Percentiles rank a stretch among this genome's conserved stretches.
Conservation (phyloP, 1,284 basidiomycete species). For the Rhodofomes roseus region DNA sequence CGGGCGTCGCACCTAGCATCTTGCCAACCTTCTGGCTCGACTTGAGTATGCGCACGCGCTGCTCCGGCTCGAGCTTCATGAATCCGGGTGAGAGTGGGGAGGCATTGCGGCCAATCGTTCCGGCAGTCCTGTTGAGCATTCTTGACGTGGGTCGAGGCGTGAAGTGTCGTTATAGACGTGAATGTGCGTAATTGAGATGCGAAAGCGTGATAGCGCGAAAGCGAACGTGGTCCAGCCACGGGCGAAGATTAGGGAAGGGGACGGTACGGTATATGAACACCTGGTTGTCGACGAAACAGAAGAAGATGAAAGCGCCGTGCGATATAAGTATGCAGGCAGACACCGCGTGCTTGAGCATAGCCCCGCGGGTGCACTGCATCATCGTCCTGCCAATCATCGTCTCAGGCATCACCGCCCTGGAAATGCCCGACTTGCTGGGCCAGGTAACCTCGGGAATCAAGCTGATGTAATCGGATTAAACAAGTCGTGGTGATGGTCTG, state of each 20-base stretch:
- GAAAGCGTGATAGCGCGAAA: slow-evolving; percentile 10
- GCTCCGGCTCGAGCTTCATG: slow-evolving; percentile 18
- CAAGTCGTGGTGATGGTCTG: background rate
- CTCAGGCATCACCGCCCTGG: slow-evolving; percentile 1
- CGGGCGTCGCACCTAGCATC: slow-evolving; percentile 16
- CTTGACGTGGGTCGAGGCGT: background rate
- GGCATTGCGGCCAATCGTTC: slow-evolving; percentile 12
- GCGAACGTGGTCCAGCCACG: slow-evolving; percentile 10
- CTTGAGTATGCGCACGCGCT: slow-evolving; percentile 16
- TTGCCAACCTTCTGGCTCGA: slow-evolving; percentile 19
- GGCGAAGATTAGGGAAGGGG: background rate
- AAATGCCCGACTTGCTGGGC: background rate
- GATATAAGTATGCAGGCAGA: slow-evolving; percentile 1
- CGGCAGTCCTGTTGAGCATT: slow-evolving; percentile 19
- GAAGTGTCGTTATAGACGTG: background rate
- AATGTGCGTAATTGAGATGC: background rate
- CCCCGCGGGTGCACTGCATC: slow-evolving; percentile 4
- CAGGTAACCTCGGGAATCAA: background rate
- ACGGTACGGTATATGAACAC: slow-evolving; percentile 3
- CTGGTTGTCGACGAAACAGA: slow-evolving; percentile 4
- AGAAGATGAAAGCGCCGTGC: background rate
- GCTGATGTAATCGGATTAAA: background rate
- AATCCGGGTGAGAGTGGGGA: slow-evolving; percentile 11
- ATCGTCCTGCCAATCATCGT: slow-evolving; percentile 8
- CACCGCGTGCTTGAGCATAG: background rate